Evolutionary conservation across 768 basidiomycete species (phyloP), one percentile per base, ranked within the genome.

Genomic region (Pisolithus tinctorius): DNA sequence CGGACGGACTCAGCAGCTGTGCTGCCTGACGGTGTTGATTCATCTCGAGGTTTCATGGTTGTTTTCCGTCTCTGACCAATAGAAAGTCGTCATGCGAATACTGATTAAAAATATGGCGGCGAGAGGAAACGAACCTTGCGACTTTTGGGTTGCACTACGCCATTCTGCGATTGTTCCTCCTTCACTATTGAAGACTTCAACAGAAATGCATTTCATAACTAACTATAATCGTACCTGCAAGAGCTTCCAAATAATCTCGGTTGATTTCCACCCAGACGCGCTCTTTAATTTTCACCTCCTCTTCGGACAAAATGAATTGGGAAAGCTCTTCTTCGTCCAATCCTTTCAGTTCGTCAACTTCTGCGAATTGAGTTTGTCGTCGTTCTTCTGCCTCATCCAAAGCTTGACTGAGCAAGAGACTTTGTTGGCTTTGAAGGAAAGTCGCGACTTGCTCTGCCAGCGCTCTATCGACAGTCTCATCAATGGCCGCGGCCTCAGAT

Each of bases 261-360:
- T 96, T 96, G 60, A 92, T 74, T 69, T 94, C 92, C 45, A 94
- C 91, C 93, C 93, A 97, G 1, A 96, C 81, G 10, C 90, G 82
- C 65, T 92, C 90, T 66, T 89, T 97, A 61, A 91, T 75, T 63
- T 74, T 82, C 4, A 89, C 85, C 66, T 95, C 93, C 23, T 86
- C 86, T 34, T 86, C 84, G 7, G 77, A 81, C 23, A 93, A 69
- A 50, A 91, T 71, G 62, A 96, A 87, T 25, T 73, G 74, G 64
- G 95, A 86, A 40, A 96, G 75, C 63, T 97, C 93, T 5, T 84
- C 89, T 60, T 97, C 93, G 66, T 96, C 86, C n/a, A 97, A 73
- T 14, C 86, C 90, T 20, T 74, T 63, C 43, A 92, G 69, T 55
- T 87, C 85, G 57, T 89, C 81, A 3, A 61, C 68, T 25, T 71